Evolutionary conservation across 108 stramenopile species (phyloP).

Genomic region (Fistulifera solaris): DNA sequence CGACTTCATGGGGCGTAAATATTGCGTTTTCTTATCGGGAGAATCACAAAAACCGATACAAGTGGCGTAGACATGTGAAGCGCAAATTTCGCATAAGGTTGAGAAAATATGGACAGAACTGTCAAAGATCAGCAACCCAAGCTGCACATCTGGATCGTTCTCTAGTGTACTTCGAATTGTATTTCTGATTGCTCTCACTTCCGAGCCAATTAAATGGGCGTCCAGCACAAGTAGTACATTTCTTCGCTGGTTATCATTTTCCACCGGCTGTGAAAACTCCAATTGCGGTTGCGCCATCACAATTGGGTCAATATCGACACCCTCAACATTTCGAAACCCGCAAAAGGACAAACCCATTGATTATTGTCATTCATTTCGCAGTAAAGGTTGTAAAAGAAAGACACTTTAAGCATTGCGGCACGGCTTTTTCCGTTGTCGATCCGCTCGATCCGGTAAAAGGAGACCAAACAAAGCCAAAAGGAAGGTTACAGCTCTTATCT

Average conservation of each 20-base stretch:
- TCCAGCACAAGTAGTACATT: conserved; percentile 35
- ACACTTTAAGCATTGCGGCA: conserved; percentile 33
- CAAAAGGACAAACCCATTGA: conserved; percentile 44
- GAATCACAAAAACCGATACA: conserved; percentile 32
- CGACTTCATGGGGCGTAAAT: conserved; percentile 10
- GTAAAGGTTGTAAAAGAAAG: conserved; percentile 38
- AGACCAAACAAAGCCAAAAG: conserved; percentile 48
- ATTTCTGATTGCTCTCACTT: conserved; percentile 28
- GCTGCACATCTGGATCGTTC: conserved; percentile 1
- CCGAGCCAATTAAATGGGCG: conserved; percentile 24
- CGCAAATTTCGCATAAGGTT: conserved; percentile 13
- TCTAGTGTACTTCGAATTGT: conserved; percentile 19
- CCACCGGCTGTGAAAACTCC: conserved; percentile 32
- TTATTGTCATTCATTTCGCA: conserved; percentile 16
- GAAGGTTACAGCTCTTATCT: conserved; percentile 35
- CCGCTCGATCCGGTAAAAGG: conserved; percentile 23
- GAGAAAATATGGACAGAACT: conserved; percentile 36
- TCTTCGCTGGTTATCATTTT: background rate
- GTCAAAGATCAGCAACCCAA: conserved; percentile 44
- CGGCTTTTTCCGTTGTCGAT: conserved; percentile 18
- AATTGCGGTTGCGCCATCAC: conserved; percentile 18
- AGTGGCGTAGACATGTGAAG: conserved; percentile 12
- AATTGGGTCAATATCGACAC: conserved; percentile 1
- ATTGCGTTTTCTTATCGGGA: conserved; percentile 4
- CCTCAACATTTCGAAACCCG: conserved; percentile 26